A percentile compares a stretch with the other conserved stretches of the same genome.
Evolutionary conservation across 2,329 filamentous ascomycete genomes (phyloP).

Genomic region (Penicillium sp.): DNA sequence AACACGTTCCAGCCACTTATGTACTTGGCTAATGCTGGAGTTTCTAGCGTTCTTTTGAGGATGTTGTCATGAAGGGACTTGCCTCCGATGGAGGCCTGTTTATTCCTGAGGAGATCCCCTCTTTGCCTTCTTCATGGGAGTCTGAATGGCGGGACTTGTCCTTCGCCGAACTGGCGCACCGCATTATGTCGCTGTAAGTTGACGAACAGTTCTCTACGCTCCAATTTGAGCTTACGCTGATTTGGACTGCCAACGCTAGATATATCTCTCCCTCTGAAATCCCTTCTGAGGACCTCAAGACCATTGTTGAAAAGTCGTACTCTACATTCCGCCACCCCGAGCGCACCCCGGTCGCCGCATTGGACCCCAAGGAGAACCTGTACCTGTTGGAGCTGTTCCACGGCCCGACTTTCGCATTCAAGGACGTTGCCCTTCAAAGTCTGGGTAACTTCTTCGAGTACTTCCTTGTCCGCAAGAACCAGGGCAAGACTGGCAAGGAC

Average conservation of each 20-base stretch:
- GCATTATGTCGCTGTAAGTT: conserved; percentile 70
- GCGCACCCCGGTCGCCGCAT: conserved; percentile 75
- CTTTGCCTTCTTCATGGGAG: conserved; percentile 26
- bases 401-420: conserved; percentile 92
- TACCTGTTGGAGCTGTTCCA: conserved; percentile 94
- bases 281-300: conserved; percentile 74
- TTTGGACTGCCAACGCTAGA: conserved; percentile 33
- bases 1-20: background rate
- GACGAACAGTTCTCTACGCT: background rate
- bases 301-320: conserved; percentile 83
- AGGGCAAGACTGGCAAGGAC: conserved; percentile 52
- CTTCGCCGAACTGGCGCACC: conserved; percentile 59
- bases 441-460: conserved; percentile 81
- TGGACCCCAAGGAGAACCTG: conserved; percentile 71
- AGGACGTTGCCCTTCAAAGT: conserved; percentile 91
- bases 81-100: conserved; percentile 86
- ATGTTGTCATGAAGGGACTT: conserved; percentile 85
- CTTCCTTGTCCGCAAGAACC: conserved; percentile 49
- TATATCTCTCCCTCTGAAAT: conserved; percentile 87
- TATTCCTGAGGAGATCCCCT: conserved; percentile 65
- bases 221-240: background rate
- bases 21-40: conserved; percentile 4
- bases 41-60: conserved; percentile 73
- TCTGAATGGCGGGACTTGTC: conserved; percentile 31
- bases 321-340: conserved; percentile 81